Base-by-base conservation (phyloP, 352 stramenopile species). In the Phytophthora pluvialis region DNA sequence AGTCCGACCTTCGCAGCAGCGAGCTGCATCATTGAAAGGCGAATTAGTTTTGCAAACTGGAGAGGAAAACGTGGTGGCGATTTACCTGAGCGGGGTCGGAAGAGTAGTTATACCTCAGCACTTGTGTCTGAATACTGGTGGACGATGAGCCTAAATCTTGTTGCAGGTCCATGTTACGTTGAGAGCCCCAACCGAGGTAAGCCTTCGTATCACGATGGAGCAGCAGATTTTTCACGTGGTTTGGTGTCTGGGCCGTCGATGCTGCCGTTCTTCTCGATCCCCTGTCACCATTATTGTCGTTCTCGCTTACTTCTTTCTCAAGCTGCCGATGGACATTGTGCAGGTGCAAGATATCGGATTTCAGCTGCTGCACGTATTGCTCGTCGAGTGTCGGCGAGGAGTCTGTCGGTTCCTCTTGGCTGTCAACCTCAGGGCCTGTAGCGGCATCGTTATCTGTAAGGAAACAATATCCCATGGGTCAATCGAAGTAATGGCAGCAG, bases 221-320 rank as follows among this genome's bases (percentile, higher is more conserved):
- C 15, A 83, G 66, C n/a, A 90, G 48, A 28, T 86, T 81, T 48
- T 88, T 89, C 18, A 89, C 70, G 43, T 89, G 81, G 21, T 73
- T 81, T 49, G 77, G 70, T 5, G 63, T 66, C 15, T 67, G 39
- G 7, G 53, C 33, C 1, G 31, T 11, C 7, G 25, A 54, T 49
- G 46, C 43, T 21, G 18, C 13, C 10, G 32, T 52, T 25, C 47
- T 51, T 45, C 33, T 21, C 5, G n/a, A 36, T 11, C 11, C n/a
- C 21, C 15, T 53, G 16, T 21, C 39, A 7, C 39, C 40, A 46
- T 59, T 64, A 9, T 67, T 67, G 9, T 38, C 48, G 15, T 3
- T 50, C 21, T 38, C 45, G 4, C 32, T 48, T 25, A 29, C 40
- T 33, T 62, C 56, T 2, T 67, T 66, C 39, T 65, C 59, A 21